Evolutionary conservation across 192 early-diverging fungal genomes (phyloP), one percentile per base, ranked within the genome.

Genomic region (Backusella tuberculispora): DNA sequence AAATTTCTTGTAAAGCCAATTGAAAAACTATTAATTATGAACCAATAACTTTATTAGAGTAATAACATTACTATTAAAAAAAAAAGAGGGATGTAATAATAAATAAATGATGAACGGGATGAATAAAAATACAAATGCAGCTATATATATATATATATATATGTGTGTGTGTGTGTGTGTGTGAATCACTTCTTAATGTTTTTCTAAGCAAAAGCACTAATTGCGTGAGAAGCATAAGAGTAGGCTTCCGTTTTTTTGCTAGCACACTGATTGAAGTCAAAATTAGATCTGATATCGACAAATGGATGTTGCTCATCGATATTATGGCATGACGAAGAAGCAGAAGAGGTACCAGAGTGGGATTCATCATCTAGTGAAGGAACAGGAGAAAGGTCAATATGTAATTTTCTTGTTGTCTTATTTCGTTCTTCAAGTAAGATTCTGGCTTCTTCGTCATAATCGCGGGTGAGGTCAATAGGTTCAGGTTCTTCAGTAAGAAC

Each of bases 401-500:
- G 69, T 37, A 68, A 26, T 21, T 67, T 38, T 29, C 47, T 65
- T 44, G 63, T 56, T 24, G 24, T 5, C 19, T 72, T 44, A 15
- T 56, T 72, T 13, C 76, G 76, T 60, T 72, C 44, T 60, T 66
- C 34, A 53, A 73, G 48, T 19, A 75, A 41, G 6, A 66, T 38
- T 50, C 42, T 26, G 0, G 63, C 63, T 63, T 80, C 79, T 37
- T 72, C 72, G 24, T 80, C 79, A 41, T 80, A 80, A 37, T 80
- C 75, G 8, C 68, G 56, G 17, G 47, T 70, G 14, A 72, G 79
- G 63, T 80, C 79, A 60, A 80, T 80, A n/a, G 71, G 75, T 26
- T 76, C 71, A 13, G 79, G 79, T 42, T 80, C 79, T 44, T 80
- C 74, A 3, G 66, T 66, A 10, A 80, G 47, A 21, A 48, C 48